Percentiles rank a stretch among this genome's conserved stretches.
Conservation (phyloP, 495 filamentous ascomycete genomes). For the Penicillium maclennaniae region DNA sequence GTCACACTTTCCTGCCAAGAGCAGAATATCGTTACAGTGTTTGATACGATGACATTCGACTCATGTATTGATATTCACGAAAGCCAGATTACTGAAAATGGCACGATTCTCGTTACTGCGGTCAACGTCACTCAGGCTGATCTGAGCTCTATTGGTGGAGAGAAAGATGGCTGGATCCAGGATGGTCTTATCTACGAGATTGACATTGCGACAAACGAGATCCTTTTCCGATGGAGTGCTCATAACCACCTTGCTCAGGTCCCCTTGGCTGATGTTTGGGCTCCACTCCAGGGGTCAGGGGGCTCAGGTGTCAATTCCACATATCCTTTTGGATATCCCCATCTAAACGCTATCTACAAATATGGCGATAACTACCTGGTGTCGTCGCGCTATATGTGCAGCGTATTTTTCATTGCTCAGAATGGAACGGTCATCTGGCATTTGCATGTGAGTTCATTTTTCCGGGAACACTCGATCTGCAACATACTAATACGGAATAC, state of each 20-base stretch:
- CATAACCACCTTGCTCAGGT: constrained; percentile 27
- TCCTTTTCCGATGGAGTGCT: constrained; percentile 38
- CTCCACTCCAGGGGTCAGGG: constrained; percentile 11
- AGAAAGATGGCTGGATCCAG: constrained; percentile 45
- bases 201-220: constrained; percentile 36
- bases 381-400: constrained; percentile 37
- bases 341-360: constrained; percentile 36
- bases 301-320: constrained; percentile 14
- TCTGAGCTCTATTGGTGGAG: constrained; percentile 39
- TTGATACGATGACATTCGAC: constrained; percentile 10
- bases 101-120: constrained; percentile 50
- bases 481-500: background rate
- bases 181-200: constrained; percentile 49
- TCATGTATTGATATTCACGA: constrained; percentile 41
- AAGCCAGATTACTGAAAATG: constrained; percentile 36
- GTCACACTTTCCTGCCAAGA: constrained; percentile 20
- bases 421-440: constrained; percentile 37
- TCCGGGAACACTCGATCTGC: background rate
- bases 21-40: constrained; percentile 21
- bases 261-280: constrained; percentile 10
- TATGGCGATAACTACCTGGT: constrained; percentile 35
- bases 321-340: constrained; percentile 36
- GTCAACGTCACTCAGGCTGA: constrained; percentile 47
- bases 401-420: constrained; percentile 25
- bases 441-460: constrained; percentile 25